phyloP scores from a whole-genome alignment of 2,329 filamentous ascomycete species.

The Graphilbum fragrans region DNA sequence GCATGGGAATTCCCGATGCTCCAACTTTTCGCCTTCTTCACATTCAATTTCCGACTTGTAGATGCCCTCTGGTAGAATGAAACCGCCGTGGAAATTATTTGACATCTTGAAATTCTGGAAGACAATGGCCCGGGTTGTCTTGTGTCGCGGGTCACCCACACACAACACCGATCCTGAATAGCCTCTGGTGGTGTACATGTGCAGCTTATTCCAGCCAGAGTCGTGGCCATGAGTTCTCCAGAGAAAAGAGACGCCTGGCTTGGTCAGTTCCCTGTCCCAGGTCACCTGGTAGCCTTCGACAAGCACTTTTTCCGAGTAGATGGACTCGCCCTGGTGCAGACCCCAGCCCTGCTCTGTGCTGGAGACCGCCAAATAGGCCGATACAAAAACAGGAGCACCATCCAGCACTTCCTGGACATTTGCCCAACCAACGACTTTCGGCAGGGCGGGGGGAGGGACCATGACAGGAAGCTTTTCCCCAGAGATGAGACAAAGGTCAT shows the following conservation, averaged over 20 bases:
- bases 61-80: not conserved
- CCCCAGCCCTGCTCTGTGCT: not conserved
- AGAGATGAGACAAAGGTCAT: not conserved
- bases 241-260: not conserved
- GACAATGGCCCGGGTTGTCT: not conserved
- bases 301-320: not conserved
- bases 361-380: not conserved
- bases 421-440: not conserved
- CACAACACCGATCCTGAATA: not conserved
- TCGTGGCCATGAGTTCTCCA: not conserved
- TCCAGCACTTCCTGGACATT: not conserved
- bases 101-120: not conserved
- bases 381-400: not conserved
- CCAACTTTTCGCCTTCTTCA: not conserved
- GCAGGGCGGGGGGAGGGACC: not conserved
- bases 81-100: not conserved
- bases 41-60: not conserved
- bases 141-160: not conserved
- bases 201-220: not conserved
- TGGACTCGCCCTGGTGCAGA: not conserved
- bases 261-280: not conserved
- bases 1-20: not conserved
- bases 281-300: not conserved
- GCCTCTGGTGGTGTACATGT: not conserved
- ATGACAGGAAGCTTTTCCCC: not conserved